Evolutionary conservation across 116 monocot genomes (phyloP), one percentile per base, ranked within the genome.

Genomic region (Iris pallida): DNA sequence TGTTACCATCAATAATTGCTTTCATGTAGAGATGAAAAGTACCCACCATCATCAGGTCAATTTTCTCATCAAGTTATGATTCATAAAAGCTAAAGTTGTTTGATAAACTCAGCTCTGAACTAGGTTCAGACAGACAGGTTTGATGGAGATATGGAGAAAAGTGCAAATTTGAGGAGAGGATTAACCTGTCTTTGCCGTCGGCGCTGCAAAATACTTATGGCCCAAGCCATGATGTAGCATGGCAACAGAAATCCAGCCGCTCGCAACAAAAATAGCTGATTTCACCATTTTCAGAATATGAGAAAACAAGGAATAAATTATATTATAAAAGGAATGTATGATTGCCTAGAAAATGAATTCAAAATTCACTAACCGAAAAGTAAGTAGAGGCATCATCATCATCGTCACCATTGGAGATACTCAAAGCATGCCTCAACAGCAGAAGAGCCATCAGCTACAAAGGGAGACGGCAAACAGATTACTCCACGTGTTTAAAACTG

Each of bases 191-290:
- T 81, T 75, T 90, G 83, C 71, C 91, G 89, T 64, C 82, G 71
- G 18, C 69, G 75, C 47, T 94, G 90, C 64, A 90, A 65, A 44
- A 94, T 88, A 53, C 85, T 94, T 45, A 94, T 85, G 19, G 88
- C 90, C 90, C 94, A 94, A 59, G 85, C 90, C 90, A 94, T 87
- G 58, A 94, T 90, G 66, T 90, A 94, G 58, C 94, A 94, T 47
- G 94, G 90, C 62, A 94, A 55, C 14, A 94, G 72, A 81, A 94
- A 94, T 47, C 88, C 90, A 79, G 94, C 90, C 79, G 85, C 90
- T 16, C 88, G 79, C 47, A 94, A 47, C 63, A 94, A 73, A 69
- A 94, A 90, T 5, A 88, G 76, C 94, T 90, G 78, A 64, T 48
- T 30, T 30, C 30, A 18, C 49, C 30, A 30, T 7, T 8, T 4